Base-by-base conservation (phyloP, 331 rosid species). In the Pyracantha coccinea region DNA sequence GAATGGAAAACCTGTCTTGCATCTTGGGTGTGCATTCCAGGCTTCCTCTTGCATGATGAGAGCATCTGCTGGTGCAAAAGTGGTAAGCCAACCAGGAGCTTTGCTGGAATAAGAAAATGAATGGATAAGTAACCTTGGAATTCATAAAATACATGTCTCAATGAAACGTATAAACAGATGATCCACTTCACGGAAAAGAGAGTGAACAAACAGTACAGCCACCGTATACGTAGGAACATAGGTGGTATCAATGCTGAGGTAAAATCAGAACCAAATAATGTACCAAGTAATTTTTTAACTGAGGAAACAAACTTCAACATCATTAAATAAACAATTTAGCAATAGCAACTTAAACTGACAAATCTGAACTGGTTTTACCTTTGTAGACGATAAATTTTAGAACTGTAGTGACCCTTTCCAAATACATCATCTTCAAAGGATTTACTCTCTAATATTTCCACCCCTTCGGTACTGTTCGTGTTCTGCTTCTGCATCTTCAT, bases 1-100 rank as follows among this genome's bases (percentile, higher is more conserved):
- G 58, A 10, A 44, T 75, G 64, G 27, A 79, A 55, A 64, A 84
- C 88, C 85, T 84, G 88, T 78, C 73, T 84, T 84, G 77, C 88
- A 84, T 78, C 59, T 84, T 31, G 88, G 88, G 75, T 74, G 81
- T 71, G 88, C 88, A 14, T 84, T 84, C 88, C 85, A 84, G 61
- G 88, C 83, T 75, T 84, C 85, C 79, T 84, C 88, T 81, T 81
- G 81, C 82, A 84, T 72, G 67, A 84, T 59, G 16, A 84, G 88
- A 52, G 88, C 81, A 57, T 81, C 81, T 19, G 83, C 79, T 16
- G 85, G 88, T 7, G 88, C 88, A 54, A 84, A 77, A 61, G 83
- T 71, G 60, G 88, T 78, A 35, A 84, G 75, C 85, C 88, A 84
- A 66, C 85, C 10, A 32, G 85, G 88, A 66, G 67, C 78, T 81